Evolutionary conservation across 306 rosid species (phyloP).

Genomic region (Pterocarpus macrocarpus): DNA sequence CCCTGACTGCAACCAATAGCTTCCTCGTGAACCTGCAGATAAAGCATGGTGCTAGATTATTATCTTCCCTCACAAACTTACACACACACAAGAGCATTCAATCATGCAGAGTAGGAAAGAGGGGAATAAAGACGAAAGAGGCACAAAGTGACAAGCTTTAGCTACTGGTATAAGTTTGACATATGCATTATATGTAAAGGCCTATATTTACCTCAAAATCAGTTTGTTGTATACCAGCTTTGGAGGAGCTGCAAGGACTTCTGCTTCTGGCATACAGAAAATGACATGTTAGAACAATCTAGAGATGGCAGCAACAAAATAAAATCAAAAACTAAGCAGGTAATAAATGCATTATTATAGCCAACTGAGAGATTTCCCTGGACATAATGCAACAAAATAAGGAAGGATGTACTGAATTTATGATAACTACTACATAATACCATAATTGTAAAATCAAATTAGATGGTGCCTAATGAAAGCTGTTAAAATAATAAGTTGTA

Average conservation of each 20-base stretch:
- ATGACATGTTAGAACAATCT: constrained; percentile 39
- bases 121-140: background rate
- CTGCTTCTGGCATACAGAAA: constrained; percentile 74
- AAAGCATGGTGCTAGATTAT: constrained; percentile 35
- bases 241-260: constrained; percentile 93
- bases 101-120: constrained; percentile 2
- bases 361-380: constrained; percentile 12
- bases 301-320: constrained; percentile 30
- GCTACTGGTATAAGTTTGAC: constrained; percentile 21
- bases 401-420: constrained; percentile 22
- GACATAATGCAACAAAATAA: constrained; percentile 21
- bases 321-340: constrained; percentile 34
- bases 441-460: background rate
- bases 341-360: constrained; percentile 20
- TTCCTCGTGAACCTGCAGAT: constrained; percentile 80
- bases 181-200: constrained; percentile 21
- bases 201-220: constrained; percentile 70
- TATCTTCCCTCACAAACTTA: constrained; percentile 6
- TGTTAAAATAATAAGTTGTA: background rate
- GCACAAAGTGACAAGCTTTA: constrained; percentile 37
- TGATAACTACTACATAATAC: background rate
- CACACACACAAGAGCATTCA: constrained; percentile 23
- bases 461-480: constrained; percentile 24
- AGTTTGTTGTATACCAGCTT: constrained; percentile 90
- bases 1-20: constrained; percentile 83